Percentiles rank a stretch among this genome's conserved stretches.
phyloP scores from a whole-genome alignment of 1,284 basidiomycete species.

The Naganishia cerealis region DNA sequence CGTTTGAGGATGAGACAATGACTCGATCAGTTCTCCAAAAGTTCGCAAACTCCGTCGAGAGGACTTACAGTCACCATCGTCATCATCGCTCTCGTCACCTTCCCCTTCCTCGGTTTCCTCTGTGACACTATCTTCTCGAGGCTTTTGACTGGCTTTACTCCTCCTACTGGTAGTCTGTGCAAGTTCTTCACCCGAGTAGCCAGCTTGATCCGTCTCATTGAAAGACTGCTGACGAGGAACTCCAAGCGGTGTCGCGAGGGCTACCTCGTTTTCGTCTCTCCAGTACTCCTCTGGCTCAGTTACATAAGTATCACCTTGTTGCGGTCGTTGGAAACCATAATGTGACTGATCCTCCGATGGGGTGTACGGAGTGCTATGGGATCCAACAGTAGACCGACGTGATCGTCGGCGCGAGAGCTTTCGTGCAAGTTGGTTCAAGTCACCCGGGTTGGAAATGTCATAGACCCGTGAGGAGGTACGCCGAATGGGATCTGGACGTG shows the following conservation, averaged over 20 bases:
- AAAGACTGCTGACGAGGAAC: slow-evolving; percentile 11
- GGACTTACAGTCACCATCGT: slow-evolving; percentile 10
- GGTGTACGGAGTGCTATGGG: slow-evolving; percentile 9
- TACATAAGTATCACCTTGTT: slow-evolving; percentile 4
- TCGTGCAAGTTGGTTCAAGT: slow-evolving; percentile 17
- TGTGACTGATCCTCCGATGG: background rate
- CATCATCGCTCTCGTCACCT: slow-evolving; percentile 11
- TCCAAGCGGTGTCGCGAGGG: slow-evolving; percentile 19
- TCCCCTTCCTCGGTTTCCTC: slow-evolving; percentile 22
- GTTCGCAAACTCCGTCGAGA: background rate
- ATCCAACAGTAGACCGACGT: slow-evolving; percentile 6
- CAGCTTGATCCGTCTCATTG: background rate
- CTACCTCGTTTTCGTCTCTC: slow-evolving; percentile 3
- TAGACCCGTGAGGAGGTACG: slow-evolving; percentile 19
- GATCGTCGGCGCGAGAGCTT: slow-evolving; percentile 23
- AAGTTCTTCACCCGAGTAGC: slow-evolving; percentile 1
- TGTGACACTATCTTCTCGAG: slow-evolving; percentile 12
- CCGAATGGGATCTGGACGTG: slow-evolving; percentile 10
- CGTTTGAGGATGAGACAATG: background rate
- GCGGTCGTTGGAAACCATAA: slow-evolving; percentile 9
- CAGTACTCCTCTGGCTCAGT: background rate
- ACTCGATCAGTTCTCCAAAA: background rate
- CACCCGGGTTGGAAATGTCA: slow-evolving; percentile 20
- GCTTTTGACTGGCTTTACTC: slow-evolving; percentile 11
- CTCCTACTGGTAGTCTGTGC: slow-evolving; percentile 11